These are phyloP conservation scores for Paramyrothecium roridum DNA, from an alignment of 2,329 filamentous ascomycete genomes.

Conservation along the genomic window DNA sequence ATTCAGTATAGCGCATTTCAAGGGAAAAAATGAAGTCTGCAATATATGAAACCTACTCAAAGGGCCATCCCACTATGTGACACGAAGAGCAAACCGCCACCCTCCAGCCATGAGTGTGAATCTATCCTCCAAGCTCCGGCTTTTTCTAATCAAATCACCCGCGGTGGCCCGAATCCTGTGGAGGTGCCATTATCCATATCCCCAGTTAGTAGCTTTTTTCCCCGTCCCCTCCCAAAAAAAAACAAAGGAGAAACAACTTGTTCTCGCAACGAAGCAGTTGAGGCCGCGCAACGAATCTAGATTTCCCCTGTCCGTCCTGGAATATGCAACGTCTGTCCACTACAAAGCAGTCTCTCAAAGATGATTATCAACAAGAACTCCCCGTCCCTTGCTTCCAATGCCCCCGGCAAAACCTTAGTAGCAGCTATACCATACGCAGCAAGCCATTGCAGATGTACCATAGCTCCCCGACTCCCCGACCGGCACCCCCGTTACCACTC, in stretches of 20 bases:
- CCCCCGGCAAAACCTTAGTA: background rate
- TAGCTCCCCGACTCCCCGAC: conserved; percentile 24
- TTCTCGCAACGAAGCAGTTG: background rate
- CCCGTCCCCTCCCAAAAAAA: no score
- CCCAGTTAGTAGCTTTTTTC: background rate
- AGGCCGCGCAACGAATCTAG: background rate
- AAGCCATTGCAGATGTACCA: conserved; percentile 10
- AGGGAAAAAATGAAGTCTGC: background rate
- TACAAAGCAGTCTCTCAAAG: background rate
- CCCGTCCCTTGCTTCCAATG: background rate
- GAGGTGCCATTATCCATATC: background rate
- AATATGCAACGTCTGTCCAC: background rate
- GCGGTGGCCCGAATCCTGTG: background rate
- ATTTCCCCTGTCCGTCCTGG: background rate
- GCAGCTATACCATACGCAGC: background rate
- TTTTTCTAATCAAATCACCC: background rate
- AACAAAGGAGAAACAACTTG: background rate
- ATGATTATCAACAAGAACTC: conserved; percentile 3
- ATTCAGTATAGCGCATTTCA: background rate
- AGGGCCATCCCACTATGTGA: background rate
- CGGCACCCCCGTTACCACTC: conserved; percentile 14
- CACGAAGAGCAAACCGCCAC: background rate
- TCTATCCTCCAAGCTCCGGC: background rate
- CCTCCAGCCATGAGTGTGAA: background rate
- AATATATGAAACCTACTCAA: background rate